Percentiles rank a stretch among this genome's conserved stretches.
phyloP scores from a whole-genome alignment of 129 eudicot genomes.

The Oenanthe sinensis region DNA sequence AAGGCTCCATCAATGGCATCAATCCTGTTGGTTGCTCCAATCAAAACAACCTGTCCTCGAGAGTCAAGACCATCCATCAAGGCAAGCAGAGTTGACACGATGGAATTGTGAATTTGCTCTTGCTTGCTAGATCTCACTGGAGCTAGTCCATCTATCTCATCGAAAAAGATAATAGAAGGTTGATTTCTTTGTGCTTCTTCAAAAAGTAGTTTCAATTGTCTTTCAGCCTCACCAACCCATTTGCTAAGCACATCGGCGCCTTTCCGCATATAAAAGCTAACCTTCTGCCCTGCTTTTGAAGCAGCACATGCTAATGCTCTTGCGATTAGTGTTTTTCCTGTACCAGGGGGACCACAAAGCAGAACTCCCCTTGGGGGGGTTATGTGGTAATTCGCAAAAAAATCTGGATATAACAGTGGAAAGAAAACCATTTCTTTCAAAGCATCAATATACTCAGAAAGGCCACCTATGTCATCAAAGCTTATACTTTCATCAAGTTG shows the following conservation, averaged over 20 bases:
- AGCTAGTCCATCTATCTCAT: constrained; percentile 97
- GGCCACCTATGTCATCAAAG: constrained; percentile 97
- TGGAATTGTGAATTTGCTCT: constrained; percentile 97
- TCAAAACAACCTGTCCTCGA: constrained; percentile 93
- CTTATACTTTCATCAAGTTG: constrained; percentile 87
- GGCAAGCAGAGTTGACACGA: constrained; percentile 95
- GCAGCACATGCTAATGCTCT: constrained; percentile 99
- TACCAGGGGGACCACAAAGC: constrained; percentile 98
- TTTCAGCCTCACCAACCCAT: constrained; percentile 99
- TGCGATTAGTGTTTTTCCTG: constrained; percentile 91
- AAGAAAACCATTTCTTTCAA: constrained; percentile 98
- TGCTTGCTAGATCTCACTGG: constrained; percentile 99
- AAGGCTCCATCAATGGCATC: constrained; percentile 99
- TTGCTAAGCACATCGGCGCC: constrained; percentile 99
- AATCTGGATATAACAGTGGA: constrained; percentile 86
- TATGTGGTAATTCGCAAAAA: constrained; percentile 85
- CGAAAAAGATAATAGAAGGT: constrained; percentile 95
- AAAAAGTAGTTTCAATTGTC: constrained; percentile 83
- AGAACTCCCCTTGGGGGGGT: constrained; percentile 98
- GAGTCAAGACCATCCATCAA: constrained; percentile 99
- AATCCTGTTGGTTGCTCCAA: constrained; percentile 95
- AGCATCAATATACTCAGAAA: constrained; percentile 87
- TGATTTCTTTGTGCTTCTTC: constrained; percentile 99
- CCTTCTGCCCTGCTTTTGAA: constrained; percentile 99
- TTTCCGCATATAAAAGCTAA: constrained; percentile 96